Evolutionary conservation across 169 alveolate species (phyloP), one percentile per base, ranked within the genome.

Genomic region (Plasmodium coatneyi): DNA sequence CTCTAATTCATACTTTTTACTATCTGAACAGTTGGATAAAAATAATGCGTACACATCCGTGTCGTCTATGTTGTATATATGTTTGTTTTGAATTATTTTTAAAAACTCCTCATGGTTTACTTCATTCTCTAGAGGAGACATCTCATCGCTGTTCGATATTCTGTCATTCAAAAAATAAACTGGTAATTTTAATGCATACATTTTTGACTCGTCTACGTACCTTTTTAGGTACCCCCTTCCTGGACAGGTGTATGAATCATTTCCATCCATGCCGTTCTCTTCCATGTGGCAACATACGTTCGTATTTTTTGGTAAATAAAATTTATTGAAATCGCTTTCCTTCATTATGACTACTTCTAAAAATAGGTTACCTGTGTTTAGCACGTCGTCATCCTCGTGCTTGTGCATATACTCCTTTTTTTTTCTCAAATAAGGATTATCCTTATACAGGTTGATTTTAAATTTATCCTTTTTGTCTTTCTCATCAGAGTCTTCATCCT

Each of bases 151-250:
- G 36, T 49, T 16, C 60, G 79, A 32, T 10, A 91, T 81, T 28
- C 92, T 70, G 46, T 91, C 95, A 80, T 91, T 91, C 25, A 91
- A 19, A 81, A 91, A 91, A 91, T 91, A 91, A n/a, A 91, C 84
- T 46, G 95, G 95, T 70, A 91, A 80, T 80, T 80, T 91, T 43
- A 91, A 43, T 70, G 95, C 71, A 91, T 91, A 72, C 80, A 91
- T 71, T 43, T 74, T 32, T 19, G 87, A 36, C 54, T 81, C 92
- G 49, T 80, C 71, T 41, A 81, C 70, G 72, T 91, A 91, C 72
- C 95, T 80, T 28, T 91, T 91, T 43, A 91, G 56, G 72, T 91
- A 91, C 16, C 95, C 95, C 72, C 82, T 91, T 10, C 92, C 95
- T 36, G 95, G 95, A 80, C 95, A 91, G 1, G 92, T 81, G 30